Evolutionary conservation across 495 filamentous ascomycete genomes (phyloP).

Genomic region (Bacidia gigantensis): DNA sequence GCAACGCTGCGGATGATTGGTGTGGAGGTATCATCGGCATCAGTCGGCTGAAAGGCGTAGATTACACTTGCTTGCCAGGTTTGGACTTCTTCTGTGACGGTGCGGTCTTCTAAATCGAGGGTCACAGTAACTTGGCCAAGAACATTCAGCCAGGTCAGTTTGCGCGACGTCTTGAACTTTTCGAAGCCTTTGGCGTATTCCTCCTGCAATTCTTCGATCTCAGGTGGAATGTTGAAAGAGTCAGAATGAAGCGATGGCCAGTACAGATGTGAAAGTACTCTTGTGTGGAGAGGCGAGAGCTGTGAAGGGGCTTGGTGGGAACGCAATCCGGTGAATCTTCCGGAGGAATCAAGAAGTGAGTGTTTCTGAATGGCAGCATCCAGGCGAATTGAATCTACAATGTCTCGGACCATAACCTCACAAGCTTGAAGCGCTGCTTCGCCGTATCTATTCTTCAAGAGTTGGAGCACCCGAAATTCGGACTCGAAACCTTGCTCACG

Average conservation of each 20-base stretch:
- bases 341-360: slow-evolving; percentile 20
- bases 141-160: slow-evolving; percentile 75
- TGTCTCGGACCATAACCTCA: slow-evolving; percentile 93
- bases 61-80: slow-evolving; percentile 88
- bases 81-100: slow-evolving; percentile 56
- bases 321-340: slow-evolving; percentile 4
- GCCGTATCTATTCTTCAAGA: slow-evolving; percentile 81
- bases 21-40: slow-evolving; percentile 21
- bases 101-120: slow-evolving; percentile 71
- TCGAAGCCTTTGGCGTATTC: slow-evolving; percentile 68
- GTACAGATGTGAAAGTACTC: slow-evolving; percentile 84
- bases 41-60: slow-evolving; percentile 55
- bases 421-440: slow-evolving; percentile 74
- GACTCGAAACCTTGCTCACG: slow-evolving; percentile 57
- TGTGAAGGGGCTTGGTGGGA: no score
- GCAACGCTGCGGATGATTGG: slow-evolving; percentile 40
- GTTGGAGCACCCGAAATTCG: slow-evolving; percentile 67
- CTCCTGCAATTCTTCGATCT: slow-evolving; percentile 48
- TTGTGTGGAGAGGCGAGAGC: slow-evolving; percentile 41
- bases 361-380: slow-evolving; percentile 48
- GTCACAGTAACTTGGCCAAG: slow-evolving; percentile 70
- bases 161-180: slow-evolving; percentile 61
- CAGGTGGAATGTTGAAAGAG: slow-evolving; percentile 53
- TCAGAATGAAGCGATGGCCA: slow-evolving; percentile 79
- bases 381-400: slow-evolving; percentile 69